Evolutionary conservation across 2,329 filamentous ascomycete species (phyloP).

Genomic region (Trichoderma afroharzianum): DNA sequence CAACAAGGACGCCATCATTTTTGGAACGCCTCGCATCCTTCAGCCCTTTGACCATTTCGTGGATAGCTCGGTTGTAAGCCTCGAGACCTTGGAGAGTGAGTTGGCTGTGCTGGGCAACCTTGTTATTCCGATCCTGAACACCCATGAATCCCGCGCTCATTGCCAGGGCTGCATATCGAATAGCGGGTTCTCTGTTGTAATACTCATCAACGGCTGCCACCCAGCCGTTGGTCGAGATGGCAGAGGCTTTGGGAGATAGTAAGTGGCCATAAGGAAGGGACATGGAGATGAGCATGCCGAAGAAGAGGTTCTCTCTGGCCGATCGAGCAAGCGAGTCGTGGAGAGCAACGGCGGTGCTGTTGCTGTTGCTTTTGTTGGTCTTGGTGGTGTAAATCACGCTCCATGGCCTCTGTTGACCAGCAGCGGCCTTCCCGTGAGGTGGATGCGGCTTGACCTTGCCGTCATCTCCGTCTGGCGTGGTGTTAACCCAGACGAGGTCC

Average conservation of each 20-base stretch:
- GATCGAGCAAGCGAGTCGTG: slow-evolving; percentile 18
- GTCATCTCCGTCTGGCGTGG: slow-evolving; percentile 7
- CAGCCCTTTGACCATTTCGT: slow-evolving; percentile 18
- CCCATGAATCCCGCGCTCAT: slow-evolving; percentile 24
- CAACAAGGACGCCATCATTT: slow-evolving; percentile 18
- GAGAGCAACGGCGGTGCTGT: not conserved
- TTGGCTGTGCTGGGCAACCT: slow-evolving; percentile 21
- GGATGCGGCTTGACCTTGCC: not conserved
- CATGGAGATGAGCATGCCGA: slow-evolving; percentile 19
- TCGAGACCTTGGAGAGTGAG: slow-evolving; percentile 23
- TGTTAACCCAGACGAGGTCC: slow-evolving; percentile 19
- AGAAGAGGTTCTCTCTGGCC: slow-evolving; percentile 21
- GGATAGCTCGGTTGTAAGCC: slow-evolving; percentile 22
- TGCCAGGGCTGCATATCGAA: slow-evolving; percentile 21
- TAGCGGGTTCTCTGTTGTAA: slow-evolving; percentile 21
- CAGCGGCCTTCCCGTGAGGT: not conserved
- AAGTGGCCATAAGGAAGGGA: slow-evolving; percentile 18
- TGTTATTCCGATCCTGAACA: slow-evolving; percentile 18
- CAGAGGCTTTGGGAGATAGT: slow-evolving; percentile 10
- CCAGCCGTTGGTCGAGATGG: slow-evolving; percentile 22
- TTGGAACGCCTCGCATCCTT: slow-evolving; percentile 16
- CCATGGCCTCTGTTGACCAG: slow-evolving; percentile 3
- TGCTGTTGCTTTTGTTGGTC: not conserved
- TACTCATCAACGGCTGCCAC: slow-evolving; percentile 21
- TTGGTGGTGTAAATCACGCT: slow-evolving; percentile 10